Conservation (phyloP, 2,329 filamentous ascomycete genomes). For the Epichloe glyceriae region DNA sequence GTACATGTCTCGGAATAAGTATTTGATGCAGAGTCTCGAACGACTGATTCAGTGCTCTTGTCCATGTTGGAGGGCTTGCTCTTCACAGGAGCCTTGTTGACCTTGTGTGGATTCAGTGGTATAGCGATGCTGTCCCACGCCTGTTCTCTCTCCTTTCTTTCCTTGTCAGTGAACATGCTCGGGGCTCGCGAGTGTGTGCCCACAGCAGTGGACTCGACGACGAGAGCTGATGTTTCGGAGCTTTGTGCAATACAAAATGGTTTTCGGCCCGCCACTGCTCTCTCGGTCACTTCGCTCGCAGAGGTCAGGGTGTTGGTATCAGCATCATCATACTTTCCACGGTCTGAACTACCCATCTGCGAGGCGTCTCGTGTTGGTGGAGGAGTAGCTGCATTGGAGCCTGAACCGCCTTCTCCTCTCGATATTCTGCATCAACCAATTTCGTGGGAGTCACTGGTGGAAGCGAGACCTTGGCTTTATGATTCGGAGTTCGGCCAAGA, state of each 20-base stretch:
- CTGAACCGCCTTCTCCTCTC: not conserved
- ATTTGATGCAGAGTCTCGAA: not conserved
- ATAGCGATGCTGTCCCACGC: constrained; percentile 22
- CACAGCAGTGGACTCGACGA: not conserved
- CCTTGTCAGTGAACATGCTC: constrained; percentile 17
- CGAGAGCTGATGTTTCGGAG: not conserved
- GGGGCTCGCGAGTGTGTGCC: constrained; percentile 6
- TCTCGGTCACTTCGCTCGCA: not conserved
- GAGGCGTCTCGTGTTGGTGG: not conserved
- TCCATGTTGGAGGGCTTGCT: not conserved
- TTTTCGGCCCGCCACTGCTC: not conserved
- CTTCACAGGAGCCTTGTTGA: not conserved
- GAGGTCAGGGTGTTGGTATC: not conserved
- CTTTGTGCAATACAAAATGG: not conserved
- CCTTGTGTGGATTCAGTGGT: constrained; percentile 16
- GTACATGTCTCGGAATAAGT: not conserved
- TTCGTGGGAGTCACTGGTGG: constrained; percentile 1
- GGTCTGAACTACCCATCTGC: not conserved
- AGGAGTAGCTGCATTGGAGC: not conserved
- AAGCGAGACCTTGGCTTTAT: constrained; percentile 13
- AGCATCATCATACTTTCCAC: not conserved
- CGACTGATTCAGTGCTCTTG: not conserved
- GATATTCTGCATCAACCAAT: not conserved
- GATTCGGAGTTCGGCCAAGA: not conserved
- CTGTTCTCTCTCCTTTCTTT: constrained; percentile 19